These are phyloP conservation scores for Strobilomyces confusus DNA, from an alignment of 768 basidiomycete species.

Conservation along the genomic window DNA sequence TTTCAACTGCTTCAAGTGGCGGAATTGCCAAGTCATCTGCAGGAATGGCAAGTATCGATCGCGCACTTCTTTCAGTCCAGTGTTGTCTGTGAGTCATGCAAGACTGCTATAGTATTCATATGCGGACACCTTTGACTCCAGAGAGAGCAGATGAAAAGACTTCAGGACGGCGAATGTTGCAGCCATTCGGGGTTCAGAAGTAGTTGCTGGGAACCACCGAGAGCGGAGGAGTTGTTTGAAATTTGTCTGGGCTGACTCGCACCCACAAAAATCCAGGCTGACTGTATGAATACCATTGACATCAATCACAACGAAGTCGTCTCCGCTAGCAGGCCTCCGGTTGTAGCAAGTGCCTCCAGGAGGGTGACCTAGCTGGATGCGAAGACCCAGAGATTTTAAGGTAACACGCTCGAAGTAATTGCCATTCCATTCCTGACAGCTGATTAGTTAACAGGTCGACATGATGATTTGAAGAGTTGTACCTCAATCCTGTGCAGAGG, in stretches of 20 bases:
- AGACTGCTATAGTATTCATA: neutral
- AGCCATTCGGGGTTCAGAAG: neutral
- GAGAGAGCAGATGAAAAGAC: neutral
- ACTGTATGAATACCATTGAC: neutral
- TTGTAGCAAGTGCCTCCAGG: neutral
- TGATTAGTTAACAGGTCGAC: neutral
- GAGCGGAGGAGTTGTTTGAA: neutral
- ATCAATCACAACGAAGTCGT: neutral
- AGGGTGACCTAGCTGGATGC: neutral
- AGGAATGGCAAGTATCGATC: neutral
- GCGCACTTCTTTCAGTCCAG: neutral
- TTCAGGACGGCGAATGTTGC: neutral
- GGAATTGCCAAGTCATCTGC: neutral
- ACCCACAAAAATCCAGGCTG: neutral
- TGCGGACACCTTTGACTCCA: neutral
- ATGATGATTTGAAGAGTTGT: neutral
- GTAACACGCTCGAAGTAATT: neutral
- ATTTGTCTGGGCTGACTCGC: neutral
- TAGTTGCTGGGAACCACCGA: neutral
- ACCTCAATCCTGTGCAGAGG: neutral
- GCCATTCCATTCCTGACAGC: neutral
- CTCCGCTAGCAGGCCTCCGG: neutral
- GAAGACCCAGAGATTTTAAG: neutral
- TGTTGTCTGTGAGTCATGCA: neutral
- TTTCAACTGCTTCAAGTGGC: conserved; percentile 1